A percentile compares a stretch with the other conserved stretches of the same genome.
phyloP scores from a whole-genome alignment of 345 rosid genomes.

The Corymbia maculata region DNA sequence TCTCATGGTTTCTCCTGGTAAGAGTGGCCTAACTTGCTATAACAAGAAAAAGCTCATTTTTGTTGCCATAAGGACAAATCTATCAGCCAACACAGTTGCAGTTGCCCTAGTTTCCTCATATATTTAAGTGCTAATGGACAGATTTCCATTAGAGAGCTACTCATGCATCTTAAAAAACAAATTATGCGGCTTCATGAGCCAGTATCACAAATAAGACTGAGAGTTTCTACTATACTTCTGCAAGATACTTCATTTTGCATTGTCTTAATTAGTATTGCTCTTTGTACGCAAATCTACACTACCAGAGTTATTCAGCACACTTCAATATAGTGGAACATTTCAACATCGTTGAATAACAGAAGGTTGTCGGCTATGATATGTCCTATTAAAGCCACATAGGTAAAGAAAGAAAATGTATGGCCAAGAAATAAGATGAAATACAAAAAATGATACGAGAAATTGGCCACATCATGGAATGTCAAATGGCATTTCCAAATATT shows the following conservation, averaged over 20 bases:
- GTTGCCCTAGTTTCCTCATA: neutral
- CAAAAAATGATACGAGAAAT: neutral
- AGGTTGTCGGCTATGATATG: neutral
- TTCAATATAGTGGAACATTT: neutral
- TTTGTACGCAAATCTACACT: neutral
- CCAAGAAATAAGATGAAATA: neutral
- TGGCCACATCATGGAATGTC: neutral
- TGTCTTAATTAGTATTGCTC: neutral
- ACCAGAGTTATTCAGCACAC: neutral
- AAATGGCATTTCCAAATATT: neutral
- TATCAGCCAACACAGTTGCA: neutral
- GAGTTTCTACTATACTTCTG: neutral
- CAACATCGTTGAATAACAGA: neutral
- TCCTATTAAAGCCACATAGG: neutral
- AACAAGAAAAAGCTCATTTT: neutral
- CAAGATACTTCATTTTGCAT: neutral
- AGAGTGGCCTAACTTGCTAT: neutral
- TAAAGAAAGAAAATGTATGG: neutral
- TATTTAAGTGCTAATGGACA: neutral
- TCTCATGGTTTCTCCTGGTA: neutral
- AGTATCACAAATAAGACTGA: neutral
- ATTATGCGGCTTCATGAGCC: neutral
- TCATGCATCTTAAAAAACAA: neutral
- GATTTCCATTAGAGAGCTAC: neutral
- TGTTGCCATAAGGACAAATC: neutral